Evolutionary conservation across 2,329 filamentous ascomycete species (phyloP), one percentile per base, ranked within the genome.

Genomic region (Nemania diffusa): DNA sequence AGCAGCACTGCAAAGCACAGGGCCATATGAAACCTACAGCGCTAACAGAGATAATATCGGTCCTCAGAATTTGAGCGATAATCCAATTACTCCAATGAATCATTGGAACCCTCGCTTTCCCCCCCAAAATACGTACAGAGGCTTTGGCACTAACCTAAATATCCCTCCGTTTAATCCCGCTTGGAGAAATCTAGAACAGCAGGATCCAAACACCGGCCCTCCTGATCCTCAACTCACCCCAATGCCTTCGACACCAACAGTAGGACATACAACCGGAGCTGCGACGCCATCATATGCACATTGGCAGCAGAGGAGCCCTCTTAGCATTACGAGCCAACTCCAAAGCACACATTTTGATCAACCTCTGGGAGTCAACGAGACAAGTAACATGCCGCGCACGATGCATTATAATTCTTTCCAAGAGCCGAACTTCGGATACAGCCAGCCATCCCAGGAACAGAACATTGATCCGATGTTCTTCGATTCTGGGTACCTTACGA

Each of bases 401-500:
- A 15, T 4, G 13, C 17, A 44, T 5, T 5, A 17, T 29, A 46
- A 13, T 20, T 1, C 13, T 8, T 3, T 29, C 2, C 55, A 46
- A 44, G 22, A 57, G n/a, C 24, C 37, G 20, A 44, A 5, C 1
- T 29, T 26, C 20, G 17, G 24, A 5, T 27, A 32, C 55, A 32
- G 3, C 5, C 55, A 46, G 24, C 55, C 40, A 3, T 22, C 55
- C 5, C 7, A 32, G 5, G 17, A 57, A 17, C 40, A 46, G 1
- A 29, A 22, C 8, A 13, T 26, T 5, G 15, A 22, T 13, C 6
- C 24, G 15, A 1, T 5, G 3, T 57, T 46, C 27, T 46, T 29
- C 20, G 55, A 57, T 32, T 57, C 55, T 20, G 55, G 55, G 11
- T 57, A 57, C 37, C 15, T 46, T 20, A 46, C 55, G 4, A 42